These are phyloP conservation scores for Salix viminalis DNA, from an alignment of 345 rosid genomes.

Conservation along the genomic window DNA sequence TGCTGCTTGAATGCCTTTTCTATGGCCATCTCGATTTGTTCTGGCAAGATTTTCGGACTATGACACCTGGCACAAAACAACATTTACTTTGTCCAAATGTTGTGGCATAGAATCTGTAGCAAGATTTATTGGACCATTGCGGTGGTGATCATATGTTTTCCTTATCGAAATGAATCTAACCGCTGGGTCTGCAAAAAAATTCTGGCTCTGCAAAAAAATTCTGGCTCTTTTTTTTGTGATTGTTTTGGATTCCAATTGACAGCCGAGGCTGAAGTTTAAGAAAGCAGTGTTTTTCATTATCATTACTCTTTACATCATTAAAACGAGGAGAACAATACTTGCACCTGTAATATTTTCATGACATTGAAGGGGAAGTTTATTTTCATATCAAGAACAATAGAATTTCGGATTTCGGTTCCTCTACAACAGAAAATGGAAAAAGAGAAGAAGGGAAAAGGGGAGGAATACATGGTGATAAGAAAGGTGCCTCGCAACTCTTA, in stretches of 20 bases:
- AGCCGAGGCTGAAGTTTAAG: too few relatives aligned
- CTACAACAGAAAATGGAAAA: not conserved
- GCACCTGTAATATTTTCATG: not conserved
- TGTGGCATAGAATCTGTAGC: not conserved
- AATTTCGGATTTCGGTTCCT: not conserved
- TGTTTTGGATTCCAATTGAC: too few relatives aligned
- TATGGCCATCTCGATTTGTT: not conserved
- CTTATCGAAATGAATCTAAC: too few relatives aligned
- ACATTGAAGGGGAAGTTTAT: not conserved
- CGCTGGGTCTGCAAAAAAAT: too few relatives aligned
- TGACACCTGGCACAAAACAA: not conserved
- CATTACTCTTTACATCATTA: too few relatives aligned
- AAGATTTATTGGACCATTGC: not conserved
- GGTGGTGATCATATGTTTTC: not conserved
- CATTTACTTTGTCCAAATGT: not conserved
- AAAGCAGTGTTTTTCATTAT: too few relatives aligned
- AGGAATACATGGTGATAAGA: not conserved
- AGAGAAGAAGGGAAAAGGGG: not conserved
- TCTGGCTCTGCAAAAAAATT: too few relatives aligned
- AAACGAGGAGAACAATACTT: too few relatives aligned
- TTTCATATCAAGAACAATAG: not conserved
- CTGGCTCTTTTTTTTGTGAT: too few relatives aligned
- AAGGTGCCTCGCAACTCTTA: not conserved
- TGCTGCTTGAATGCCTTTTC: not conserved
- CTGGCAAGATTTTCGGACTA: not conserved